Evolutionary conservation across 169 alveolate species (phyloP).

Genomic region (Plasmodium gonderi): DNA sequence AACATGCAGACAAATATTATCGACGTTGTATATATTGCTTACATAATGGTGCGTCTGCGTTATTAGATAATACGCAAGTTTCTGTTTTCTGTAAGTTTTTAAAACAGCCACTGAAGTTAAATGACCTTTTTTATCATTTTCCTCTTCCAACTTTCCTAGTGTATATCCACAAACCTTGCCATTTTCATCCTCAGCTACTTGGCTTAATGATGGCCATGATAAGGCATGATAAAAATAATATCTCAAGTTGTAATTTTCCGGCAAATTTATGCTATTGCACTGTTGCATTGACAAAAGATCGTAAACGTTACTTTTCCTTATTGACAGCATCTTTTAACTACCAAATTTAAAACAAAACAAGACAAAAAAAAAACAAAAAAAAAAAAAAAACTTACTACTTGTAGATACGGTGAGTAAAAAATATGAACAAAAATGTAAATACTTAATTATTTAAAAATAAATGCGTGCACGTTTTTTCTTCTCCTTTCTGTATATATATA

Average conservation of each 20-base stretch:
- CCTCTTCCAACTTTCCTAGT: constrained; percentile 85
- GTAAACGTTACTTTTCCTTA: constrained; percentile 80
- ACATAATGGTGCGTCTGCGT: constrained; percentile 78
- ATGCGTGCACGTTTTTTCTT: not conserved
- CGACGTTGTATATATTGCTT: constrained; percentile 40
- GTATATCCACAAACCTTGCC: constrained; percentile 86
- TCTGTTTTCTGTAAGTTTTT: constrained; percentile 79
- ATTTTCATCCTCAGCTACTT: constrained; percentile 75
- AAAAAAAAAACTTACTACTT: not conserved
- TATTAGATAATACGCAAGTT: constrained; percentile 80
- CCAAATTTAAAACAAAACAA: too few relatives aligned
- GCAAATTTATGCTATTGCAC: constrained; percentile 82
- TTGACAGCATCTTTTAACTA: constrained; percentile 82
- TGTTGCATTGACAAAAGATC: constrained; percentile 82
- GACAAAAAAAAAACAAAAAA: not conserved
- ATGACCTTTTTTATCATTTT: constrained; percentile 83
- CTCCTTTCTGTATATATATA: not conserved
- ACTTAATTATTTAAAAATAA: not conserved
- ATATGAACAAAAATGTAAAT: not conserved
- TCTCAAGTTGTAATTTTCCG: constrained; percentile 95
- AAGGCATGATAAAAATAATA: constrained; percentile 95
- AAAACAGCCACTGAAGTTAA: constrained; percentile 85
- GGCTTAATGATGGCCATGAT: constrained; percentile 94
- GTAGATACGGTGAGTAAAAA: not conserved
- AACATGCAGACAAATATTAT: constrained; percentile 78